Evolutionary conservation across 148 eudicot genomes (phyloP).

Genomic region (Hydrangea macrophylla): DNA sequence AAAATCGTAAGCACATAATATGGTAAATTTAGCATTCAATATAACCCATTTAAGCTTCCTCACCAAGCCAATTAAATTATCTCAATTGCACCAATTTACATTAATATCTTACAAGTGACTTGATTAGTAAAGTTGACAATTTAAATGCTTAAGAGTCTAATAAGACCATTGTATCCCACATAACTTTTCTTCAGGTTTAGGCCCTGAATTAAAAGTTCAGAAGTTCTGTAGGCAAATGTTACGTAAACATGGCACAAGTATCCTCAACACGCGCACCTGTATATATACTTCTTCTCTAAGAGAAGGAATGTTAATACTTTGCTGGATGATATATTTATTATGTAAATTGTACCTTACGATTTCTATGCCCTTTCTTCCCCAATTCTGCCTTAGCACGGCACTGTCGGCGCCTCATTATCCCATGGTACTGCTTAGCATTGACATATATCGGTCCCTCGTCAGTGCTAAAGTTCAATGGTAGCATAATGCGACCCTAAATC

Average conservation of each 20-base stretch:
- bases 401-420: constrained; percentile 68
- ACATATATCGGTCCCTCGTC: constrained; percentile 71
- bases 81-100: not conserved
- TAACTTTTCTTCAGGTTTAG: not conserved
- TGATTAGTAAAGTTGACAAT: not conserved
- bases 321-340: not conserved
- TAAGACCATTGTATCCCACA: not conserved
- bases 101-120: not conserved
- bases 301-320: not conserved
- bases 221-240: not conserved
- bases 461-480: constrained; percentile 48
- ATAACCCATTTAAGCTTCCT: not conserved
- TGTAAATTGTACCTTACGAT: constrained; percentile 38
- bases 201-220: not conserved
- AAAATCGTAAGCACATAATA: too few relatives aligned
- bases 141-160: not conserved
- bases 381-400: constrained; percentile 55
- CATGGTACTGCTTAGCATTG: constrained; percentile 78
- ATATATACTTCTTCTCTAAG: not conserved
- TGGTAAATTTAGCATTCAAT: too few relatives aligned
- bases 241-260: not conserved
- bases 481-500: constrained; percentile 61
- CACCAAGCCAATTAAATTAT: not conserved
- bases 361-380: constrained; percentile 29
- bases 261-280: not conserved